phyloP scores from a whole-genome alignment of 2,329 filamentous ascomycete species.

The Neocatenulostroma microsporum region DNA sequence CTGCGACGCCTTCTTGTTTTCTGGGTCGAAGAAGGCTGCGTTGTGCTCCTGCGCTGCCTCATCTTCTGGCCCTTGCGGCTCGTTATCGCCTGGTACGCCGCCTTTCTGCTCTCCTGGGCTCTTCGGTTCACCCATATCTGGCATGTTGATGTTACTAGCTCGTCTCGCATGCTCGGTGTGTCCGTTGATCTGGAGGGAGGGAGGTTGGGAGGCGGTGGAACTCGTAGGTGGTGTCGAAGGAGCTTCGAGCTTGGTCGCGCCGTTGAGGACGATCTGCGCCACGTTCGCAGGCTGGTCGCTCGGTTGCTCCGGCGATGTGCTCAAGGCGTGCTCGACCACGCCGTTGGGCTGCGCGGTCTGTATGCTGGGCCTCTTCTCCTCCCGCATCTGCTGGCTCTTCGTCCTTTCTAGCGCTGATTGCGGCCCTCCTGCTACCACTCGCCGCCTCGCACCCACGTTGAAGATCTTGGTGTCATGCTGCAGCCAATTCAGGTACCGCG shows the following conservation, averaged over 20 bases:
- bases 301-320: constrained; percentile 9
- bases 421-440: constrained; percentile 61
- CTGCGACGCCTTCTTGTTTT: constrained; percentile 71
- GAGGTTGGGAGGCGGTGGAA: neutral
- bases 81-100: neutral
- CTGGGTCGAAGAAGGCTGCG: constrained; percentile 87
- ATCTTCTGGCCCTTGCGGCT: constrained; percentile 18
- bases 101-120: constrained; percentile 7
- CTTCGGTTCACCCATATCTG: constrained; percentile 16
- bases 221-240: constrained; percentile 29
- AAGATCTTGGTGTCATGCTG: constrained; percentile 95
- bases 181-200: neutral
- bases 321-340: constrained; percentile 8
- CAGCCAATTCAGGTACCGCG: constrained; percentile 91
- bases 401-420: constrained; percentile 28
- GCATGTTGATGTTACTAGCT: constrained; percentile 12
- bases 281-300: constrained; percentile 30
- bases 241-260: constrained; percentile 37
- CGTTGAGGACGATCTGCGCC: constrained; percentile 53
- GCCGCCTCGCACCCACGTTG: constrained; percentile 88
- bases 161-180: constrained; percentile 24
- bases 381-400: constrained; percentile 15
- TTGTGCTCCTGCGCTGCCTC: constrained; percentile 76
- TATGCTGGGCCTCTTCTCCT: constrained; percentile 6
- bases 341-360: constrained; percentile 3